These are phyloP conservation scores for Aspergillus melleus DNA, from an alignment of 2,329 filamentous ascomycete species.

Conservation along the genomic window DNA sequence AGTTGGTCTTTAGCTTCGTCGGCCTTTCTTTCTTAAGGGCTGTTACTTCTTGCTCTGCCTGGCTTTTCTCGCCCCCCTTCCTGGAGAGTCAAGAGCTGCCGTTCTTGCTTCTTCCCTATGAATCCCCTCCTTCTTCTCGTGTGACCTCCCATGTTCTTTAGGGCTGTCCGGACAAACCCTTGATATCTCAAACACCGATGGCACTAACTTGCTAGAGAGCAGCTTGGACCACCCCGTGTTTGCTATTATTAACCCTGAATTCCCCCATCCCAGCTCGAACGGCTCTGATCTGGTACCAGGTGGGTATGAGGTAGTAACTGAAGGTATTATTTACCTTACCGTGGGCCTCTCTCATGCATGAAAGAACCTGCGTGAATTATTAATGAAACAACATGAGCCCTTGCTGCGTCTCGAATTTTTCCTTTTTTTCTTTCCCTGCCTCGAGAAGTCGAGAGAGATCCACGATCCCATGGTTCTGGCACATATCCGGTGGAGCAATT, in stretches of 20 bases:
- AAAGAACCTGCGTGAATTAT: background rate
- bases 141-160: no score
- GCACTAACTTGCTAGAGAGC: background rate
- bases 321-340: background rate
- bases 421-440: background rate
- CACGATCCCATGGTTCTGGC: conserved; percentile 6
- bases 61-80: background rate
- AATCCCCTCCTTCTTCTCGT: no score
- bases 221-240: background rate
- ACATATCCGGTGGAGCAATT: background rate
- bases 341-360: background rate
- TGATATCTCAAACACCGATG: background rate
- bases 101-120: background rate
- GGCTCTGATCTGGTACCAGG: background rate
- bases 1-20: background rate
- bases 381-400: background rate
- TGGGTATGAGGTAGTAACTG: background rate
- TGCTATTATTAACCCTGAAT: background rate
- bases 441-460: background rate
- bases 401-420: background rate
- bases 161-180: no score
- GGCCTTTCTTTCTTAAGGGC: no score
- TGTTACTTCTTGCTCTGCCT: background rate
- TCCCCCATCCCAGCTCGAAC: background rate
- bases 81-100: background rate